Conservation (phyloP, 2,329 filamentous ascomycete genomes). For the Sclerotinia subarctica region DNA sequence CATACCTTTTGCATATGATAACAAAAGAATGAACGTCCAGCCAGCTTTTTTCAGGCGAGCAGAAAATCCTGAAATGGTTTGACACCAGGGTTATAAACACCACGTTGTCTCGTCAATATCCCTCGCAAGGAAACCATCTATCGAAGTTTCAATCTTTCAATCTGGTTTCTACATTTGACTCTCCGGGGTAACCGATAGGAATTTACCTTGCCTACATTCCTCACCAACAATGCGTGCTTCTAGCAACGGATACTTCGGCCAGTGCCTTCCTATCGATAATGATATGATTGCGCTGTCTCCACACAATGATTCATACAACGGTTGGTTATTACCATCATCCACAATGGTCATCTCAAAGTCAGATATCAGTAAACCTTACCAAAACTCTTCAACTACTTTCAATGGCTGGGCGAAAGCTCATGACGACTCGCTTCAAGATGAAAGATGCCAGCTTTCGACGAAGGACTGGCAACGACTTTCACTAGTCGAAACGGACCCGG, state of each 20-base stretch:
- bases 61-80: background rate
- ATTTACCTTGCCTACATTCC: conserved; percentile 20
- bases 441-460: background rate
- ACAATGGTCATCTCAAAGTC: conserved; percentile 18
- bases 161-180: background rate
- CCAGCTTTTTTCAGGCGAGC: conserved; percentile 6
- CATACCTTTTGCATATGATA: conserved; percentile 13
- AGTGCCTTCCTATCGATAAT: conserved; percentile 20
- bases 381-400: background rate
- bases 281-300: conserved; percentile 20
- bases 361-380: conserved; percentile 1
- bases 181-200: conserved; percentile 17
- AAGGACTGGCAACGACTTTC: conserved; percentile 15
- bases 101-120: conserved; percentile 21
- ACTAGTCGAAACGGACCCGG: conserved; percentile 15
- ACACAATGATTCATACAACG: conserved; percentile 8
- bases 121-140: background rate
- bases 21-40: conserved; percentile 18
- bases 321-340: conserved; percentile 19
- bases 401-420: background rate
- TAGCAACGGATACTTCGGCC: conserved; percentile 6
- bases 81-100: conserved; percentile 18
- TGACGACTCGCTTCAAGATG: background rate
- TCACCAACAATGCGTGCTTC: conserved; percentile 16
- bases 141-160: conserved; percentile 13